Evolutionary conservation across 1,139 yeast species (phyloP).

Genomic region (Blastobotrys malaysiensis): DNA sequence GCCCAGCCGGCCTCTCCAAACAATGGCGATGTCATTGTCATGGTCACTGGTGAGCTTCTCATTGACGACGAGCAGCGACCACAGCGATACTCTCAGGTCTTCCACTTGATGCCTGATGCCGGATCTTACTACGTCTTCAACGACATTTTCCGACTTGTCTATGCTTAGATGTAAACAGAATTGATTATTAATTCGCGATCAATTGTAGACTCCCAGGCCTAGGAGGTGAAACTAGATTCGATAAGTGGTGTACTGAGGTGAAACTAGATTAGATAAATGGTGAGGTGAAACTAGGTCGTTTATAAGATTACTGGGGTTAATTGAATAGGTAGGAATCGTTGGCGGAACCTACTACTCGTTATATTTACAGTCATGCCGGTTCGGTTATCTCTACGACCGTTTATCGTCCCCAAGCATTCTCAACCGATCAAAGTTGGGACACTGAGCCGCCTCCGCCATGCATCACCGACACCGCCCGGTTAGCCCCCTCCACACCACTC

Average conservation of each 20-base stretch:
- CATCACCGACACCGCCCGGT: not conserved
- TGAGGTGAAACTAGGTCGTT: too few species aligned
- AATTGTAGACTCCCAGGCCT: not conserved
- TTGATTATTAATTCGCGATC: not conserved
- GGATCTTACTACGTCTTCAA: conserved; percentile 89
- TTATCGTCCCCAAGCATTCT: not conserved
- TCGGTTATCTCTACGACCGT: too few species aligned
- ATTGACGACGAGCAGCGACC: conserved; percentile 93
- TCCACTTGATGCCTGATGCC: conserved; percentile 92
- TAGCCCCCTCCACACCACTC: not conserved
- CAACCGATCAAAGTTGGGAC: not conserved
- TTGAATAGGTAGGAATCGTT: too few species aligned
- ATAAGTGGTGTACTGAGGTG: too few species aligned
- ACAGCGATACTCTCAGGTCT: conserved; percentile 94
- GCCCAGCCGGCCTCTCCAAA: conserved; percentile 96
- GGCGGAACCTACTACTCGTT: too few species aligned
- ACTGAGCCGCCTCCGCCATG: not conserved
- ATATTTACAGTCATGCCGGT: too few species aligned
- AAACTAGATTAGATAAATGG: too few species aligned
- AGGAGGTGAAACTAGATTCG: too few species aligned
- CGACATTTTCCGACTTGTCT: conserved; percentile 72
- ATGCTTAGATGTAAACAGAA: not conserved
- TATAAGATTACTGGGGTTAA: too few species aligned
- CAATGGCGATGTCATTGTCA: conserved; percentile 83
- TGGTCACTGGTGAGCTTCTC: conserved; percentile 95